phyloP scores from a whole-genome alignment of 352 stramenopile species.

The Pythium brachiatum region DNA sequence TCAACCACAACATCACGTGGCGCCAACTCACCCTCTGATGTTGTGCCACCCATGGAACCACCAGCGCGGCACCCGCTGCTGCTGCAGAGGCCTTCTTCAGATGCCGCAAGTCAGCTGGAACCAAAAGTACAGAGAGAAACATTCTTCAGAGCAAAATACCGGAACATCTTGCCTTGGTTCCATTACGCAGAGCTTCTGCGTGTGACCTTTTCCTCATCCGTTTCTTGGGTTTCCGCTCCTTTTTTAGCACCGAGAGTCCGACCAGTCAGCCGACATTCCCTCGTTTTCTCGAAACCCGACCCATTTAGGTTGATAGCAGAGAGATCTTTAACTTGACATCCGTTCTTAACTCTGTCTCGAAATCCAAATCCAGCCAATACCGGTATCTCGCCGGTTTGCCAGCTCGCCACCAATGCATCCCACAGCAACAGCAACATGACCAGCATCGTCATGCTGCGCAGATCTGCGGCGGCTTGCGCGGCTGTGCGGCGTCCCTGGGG shows the following conservation, averaged over 20 bases:
- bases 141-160: not conserved
- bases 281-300: not conserved
- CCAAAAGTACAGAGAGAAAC: not conserved
- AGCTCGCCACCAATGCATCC: not conserved
- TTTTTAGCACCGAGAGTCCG: not conserved
- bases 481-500: not conserved
- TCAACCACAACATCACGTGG: constrained; percentile 5
- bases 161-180: not conserved
- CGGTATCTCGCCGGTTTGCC: constrained; percentile 1
- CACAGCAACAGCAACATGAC: constrained; percentile 9
- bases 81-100: too few species aligned
- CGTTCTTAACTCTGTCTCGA: not conserved
- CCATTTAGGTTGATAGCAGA: not conserved
- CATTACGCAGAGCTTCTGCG: too few species aligned
- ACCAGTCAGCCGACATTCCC: not conserved
- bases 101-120: too few species aligned
- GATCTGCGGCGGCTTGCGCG: not conserved
- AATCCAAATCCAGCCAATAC: too few species aligned
- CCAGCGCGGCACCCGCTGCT: not conserved
- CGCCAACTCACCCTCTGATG: constrained; percentile 17
- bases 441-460: constrained; percentile 4
- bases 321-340: not conserved
- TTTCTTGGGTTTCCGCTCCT: not conserved
- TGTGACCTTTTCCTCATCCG: not conserved
- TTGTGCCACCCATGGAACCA: constrained; percentile 7